Evolutionary conservation across 176 grass and related monocot species (phyloP), one percentile per base, ranked within the genome.

Genomic region (Alloteropsis semialata): DNA sequence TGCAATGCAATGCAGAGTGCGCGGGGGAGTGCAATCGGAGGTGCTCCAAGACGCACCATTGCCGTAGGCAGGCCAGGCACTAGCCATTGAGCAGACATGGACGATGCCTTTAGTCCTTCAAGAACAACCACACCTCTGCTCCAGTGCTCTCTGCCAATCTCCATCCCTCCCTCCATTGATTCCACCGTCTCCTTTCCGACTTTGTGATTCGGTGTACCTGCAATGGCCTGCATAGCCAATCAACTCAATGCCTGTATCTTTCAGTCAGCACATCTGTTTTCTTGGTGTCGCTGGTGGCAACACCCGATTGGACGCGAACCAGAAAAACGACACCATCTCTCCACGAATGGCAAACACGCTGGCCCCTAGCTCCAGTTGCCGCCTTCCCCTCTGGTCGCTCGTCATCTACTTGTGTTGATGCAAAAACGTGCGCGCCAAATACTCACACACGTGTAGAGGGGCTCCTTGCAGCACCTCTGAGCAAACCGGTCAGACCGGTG

Each of bases 221-320:
- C 39, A 8, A 32, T 54, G 57, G 76, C 28, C 56, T 32, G 14
- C 59, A 48, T 48, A 70, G 9, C 42, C 58, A 48, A 61, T 78
- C 58, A 48, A 34, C 19, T 29, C n/a, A 46, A 42, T 42, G 39
- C 4, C 7, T 17, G 43, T 30, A 62, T 22, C 57, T 60, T 61
- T 45, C 17, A 30, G 25, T 77, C 55, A 63, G 16, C 27, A 7
- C 44, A 72, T 49, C 25, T 27, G 13, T 37, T 48, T 48, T 25
- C 2, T 18, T 11, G 29, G 19, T 58, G 85, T 87, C 85, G 7
- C 34, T 41, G 18, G 29, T 8, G 6, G 33, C 43, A 39, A 19
- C 43, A 32, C 27, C 65, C 45, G 74, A 88, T 79, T 88, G 81
- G 86, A 88, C 81, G 86, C 56, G 22, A 57, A 84, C 86, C 86